Evolutionary conservation across 768 basidiomycete genomes (phyloP), one percentile per base, ranked within the genome.

Genomic region (Artomyces pyxidatus): DNA sequence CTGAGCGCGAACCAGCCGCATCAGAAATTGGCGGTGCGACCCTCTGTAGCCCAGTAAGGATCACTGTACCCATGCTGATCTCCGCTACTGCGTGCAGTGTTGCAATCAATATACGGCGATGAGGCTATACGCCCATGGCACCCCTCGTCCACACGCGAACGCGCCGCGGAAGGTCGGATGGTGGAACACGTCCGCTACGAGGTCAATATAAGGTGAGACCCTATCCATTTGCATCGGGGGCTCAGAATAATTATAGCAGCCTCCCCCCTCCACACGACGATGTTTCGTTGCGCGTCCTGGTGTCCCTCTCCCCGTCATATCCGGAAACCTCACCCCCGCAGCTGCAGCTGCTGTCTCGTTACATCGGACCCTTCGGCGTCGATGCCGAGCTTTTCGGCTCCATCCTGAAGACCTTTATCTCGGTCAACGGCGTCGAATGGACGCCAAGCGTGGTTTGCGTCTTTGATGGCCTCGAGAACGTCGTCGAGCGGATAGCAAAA

Each of bases 101-200:
- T 91, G n/a, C 83, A 80, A 61, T 86, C 86, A 22, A 91, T 91
- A 57, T 91, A 90, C 58, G 88, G 87, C 37, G 78, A 83, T 8
- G 68, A 76, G 37, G 71, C 81, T 12, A 69, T 90, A 32, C 71
- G 68, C n/a, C 63, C 80, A 27, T 88, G 82, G 80, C 68, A 63
- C 43, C 69, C 73, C 25, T 57, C 69, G 23, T 46, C 58, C 40
- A 47, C 19, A 27, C 58, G 46, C 23, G 47, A 52, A 11, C 57
- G 49, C 10, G 22, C 25, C 30, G 14, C 38, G 39, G 47, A 45
- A 23, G 49, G 37, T 17, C 49, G 21, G 21, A 50, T 55, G 32
- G 49, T 60, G 19, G 71, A 65, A 1, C 70, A 69, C 3, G 69
- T 85, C 45, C 80, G 87, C 25, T 90, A 85, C 58, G 78, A 82